Percentiles rank a stretch among this genome's conserved stretches.
These are phyloP conservation scores for Myriosclerotinia scirpicola DNA, from an alignment of 2,329 filamentous ascomycete species.

Conservation along the genomic window DNA sequence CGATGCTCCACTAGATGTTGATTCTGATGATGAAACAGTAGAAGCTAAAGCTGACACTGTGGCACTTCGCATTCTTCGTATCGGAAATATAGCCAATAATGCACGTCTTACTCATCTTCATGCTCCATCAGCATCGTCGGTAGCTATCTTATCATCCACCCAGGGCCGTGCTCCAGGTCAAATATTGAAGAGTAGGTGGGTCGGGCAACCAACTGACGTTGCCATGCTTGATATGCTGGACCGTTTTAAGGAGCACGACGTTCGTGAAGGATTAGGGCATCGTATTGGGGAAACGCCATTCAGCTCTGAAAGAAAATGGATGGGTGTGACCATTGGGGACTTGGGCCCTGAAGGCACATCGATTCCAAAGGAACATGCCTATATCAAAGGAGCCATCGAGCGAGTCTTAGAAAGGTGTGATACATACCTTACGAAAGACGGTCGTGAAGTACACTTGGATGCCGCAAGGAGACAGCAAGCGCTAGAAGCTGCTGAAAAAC, in stretches of 20 bases:
- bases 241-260: slow-evolving; percentile 85
- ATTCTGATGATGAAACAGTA: slow-evolving; percentile 54
- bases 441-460: slow-evolving; percentile 83
- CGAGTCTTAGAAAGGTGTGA: slow-evolving; percentile 83
- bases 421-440: slow-evolving; percentile 83
- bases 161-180: slow-evolving; percentile 58
- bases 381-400: slow-evolving; percentile 94
- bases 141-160: slow-evolving; percentile 83
- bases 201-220: slow-evolving; percentile 94
- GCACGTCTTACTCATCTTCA: slow-evolving; percentile 73
- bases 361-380: slow-evolving; percentile 69
- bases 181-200: slow-evolving; percentile 79
- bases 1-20: slow-evolving; percentile 47
- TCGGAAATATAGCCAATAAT: slow-evolving; percentile 97
- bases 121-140: slow-evolving; percentile 67
- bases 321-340: slow-evolving; percentile 83
- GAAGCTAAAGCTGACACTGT: slow-evolving; percentile 68
- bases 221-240: slow-evolving; percentile 95
- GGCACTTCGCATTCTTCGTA: slow-evolving; percentile 77
- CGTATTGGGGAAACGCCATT: slow-evolving; percentile 88
- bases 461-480: slow-evolving; percentile 72
- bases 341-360: slow-evolving; percentile 36
- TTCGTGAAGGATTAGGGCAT: slow-evolving; percentile 79
- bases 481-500: slow-evolving; percentile 73
- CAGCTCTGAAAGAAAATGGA: slow-evolving; percentile 98